Conservation (phyloP, 768 basidiomycete species). For the Russula griseocarnosa region DNA sequence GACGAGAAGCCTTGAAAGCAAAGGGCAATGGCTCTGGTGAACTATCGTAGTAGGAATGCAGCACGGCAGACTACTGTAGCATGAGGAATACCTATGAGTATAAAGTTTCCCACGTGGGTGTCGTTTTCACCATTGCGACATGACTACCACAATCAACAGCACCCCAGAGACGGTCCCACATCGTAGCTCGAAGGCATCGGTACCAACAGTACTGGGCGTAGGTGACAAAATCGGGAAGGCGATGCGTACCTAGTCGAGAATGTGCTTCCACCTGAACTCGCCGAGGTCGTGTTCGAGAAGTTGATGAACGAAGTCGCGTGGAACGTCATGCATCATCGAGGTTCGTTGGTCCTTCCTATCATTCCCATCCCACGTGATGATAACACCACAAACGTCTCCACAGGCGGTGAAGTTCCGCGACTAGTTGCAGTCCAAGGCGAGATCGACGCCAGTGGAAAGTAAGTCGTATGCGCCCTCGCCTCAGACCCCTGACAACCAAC, state of each 20-base stretch:
- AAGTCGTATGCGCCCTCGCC: not conserved
- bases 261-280: constrained; percentile 55
- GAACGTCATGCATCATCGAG: constrained; percentile 71
- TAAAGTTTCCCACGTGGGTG: too few relatives aligned
- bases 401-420: constrained; percentile 72
- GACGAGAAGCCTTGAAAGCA: too few relatives aligned
- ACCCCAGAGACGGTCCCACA: not conserved
- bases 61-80: too few relatives aligned
- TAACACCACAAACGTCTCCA: too few relatives aligned
- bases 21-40: too few relatives aligned
- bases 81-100: too few relatives aligned
- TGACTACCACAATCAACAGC: not conserved
- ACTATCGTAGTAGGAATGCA: too few relatives aligned
- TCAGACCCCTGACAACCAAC: too few relatives aligned
- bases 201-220: constrained; percentile 3
- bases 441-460: constrained; percentile 50
- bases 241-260: constrained; percentile 60
- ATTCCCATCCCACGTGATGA: not conserved
- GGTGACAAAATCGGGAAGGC: constrained; percentile 57
- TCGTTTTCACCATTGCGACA: not conserved
- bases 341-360: constrained; percentile 35
- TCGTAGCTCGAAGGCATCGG: constrained; percentile 6
- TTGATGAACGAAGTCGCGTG: constrained; percentile 64
- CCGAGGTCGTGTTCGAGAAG: constrained; percentile 52
- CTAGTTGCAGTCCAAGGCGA: constrained; percentile 60